Evolutionary conservation across 176 grass and related monocot species (phyloP), one percentile per base, ranked within the genome.

Genomic region (Leersia perrieri): DNA sequence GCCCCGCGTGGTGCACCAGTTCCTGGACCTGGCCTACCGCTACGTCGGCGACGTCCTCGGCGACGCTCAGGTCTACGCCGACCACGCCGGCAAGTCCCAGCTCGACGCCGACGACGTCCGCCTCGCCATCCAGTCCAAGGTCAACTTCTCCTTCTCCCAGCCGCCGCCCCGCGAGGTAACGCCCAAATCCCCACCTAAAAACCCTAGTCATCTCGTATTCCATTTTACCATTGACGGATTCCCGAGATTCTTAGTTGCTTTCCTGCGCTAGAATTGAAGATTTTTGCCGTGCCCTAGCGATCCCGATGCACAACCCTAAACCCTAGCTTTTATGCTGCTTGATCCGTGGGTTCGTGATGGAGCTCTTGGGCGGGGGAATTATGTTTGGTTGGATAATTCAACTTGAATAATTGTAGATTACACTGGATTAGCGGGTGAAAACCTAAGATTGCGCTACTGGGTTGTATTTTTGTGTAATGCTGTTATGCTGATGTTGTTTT

Each of bases 71-170:
- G 77, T 93, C 35, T 99, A 99, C 47, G 88, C 96, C 35, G 96
- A 99, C 12, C 96, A 99, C 78, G 96, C 96, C 0, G 89, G 88
- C 0, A 99, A 95, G 89, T 5, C 85, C n/a, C 61, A 88, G 79
- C 90, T 99, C 61, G 96, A 99, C 64, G 80, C 96, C 45, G 93
- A 99, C 66, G 96, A 99, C 84, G 87, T 99, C 29, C 80, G 93
- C 55, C 89, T 99, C 33, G 90, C 96, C 64, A 91, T 93, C 63
- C 96, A 99, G 84, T 90, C 90, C 78, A 99, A 95, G 88, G 93
- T 95, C 82, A 99, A 99, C 66, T 93, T 89, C 86, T 96, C 93
- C 78, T 99, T 96, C 82, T 99, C 97, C 47, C 97, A 99, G 85
- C 97, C 97, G 26, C 97, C 97, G 73, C 90, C 97, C 75, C 93